These are phyloP conservation scores for Ilyonectria robusta DNA, from an alignment of 2,329 filamentous ascomycete species.

Conservation along the genomic window DNA sequence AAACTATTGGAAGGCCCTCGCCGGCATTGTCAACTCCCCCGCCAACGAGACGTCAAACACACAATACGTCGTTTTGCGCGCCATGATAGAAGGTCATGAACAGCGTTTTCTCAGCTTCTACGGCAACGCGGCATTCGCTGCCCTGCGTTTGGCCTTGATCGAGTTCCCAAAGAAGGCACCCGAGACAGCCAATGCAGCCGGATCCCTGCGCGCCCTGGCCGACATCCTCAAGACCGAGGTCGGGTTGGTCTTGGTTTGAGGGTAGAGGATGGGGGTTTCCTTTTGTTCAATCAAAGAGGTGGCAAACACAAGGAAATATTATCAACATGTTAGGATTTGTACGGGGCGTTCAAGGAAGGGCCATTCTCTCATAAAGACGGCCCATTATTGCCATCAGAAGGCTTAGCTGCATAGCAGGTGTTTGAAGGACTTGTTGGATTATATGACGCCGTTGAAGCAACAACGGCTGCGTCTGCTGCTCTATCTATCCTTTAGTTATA, in stretches of 20 bases:
- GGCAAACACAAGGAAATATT: constrained; percentile 6
- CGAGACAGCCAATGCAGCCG: constrained; percentile 63
- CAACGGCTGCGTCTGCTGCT: constrained; percentile 28
- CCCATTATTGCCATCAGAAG: constrained; percentile 17
- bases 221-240: constrained; percentile 66
- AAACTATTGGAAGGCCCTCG: constrained; percentile 86
- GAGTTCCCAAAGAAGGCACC: constrained; percentile 75
- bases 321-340: constrained; percentile 26
- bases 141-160: constrained; percentile 79
- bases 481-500: constrained; percentile 46
- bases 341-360: constrained; percentile 33
- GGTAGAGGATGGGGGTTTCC: constrained; percentile 2
- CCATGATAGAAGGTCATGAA: constrained; percentile 81
- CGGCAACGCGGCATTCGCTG: constrained; percentile 80
- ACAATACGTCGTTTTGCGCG: constrained; percentile 78
- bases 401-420: constrained; percentile 30
- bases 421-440: constrained; percentile 45
- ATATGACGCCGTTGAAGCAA: constrained; percentile 34
- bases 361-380: constrained; percentile 19
- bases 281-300: constrained; percentile 12
- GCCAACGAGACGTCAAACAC: constrained; percentile 77
- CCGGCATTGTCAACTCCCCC: constrained; percentile 83
- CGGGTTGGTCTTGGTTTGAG: constrained; percentile 62
- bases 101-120: constrained; percentile 85
- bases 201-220: constrained; percentile 67